Conservation (phyloP, 768 basidiomycete genomes). For the Arthromyces matolae region DNA sequence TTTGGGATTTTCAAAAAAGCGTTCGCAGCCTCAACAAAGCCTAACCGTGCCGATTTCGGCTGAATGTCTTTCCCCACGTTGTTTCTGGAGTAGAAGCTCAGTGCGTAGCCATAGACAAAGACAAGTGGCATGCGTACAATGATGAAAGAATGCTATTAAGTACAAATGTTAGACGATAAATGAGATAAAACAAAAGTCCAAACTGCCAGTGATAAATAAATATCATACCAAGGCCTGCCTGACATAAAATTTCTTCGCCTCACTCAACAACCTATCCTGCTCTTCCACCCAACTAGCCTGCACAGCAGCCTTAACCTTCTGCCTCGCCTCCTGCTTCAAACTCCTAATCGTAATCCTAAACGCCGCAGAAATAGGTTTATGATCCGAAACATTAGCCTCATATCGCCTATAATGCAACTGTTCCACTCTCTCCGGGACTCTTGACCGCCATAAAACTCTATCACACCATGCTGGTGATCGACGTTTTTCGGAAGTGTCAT, state of each 20-base stretch:
- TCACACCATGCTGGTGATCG: conserved; percentile 97
- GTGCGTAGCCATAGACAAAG: too few species aligned
- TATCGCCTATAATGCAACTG: conserved; percentile 75
- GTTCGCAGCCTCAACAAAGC: too few species aligned
- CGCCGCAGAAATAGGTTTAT: conserved; percentile 81
- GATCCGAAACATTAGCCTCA: conserved; percentile 87
- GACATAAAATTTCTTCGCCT: conserved; percentile 41
- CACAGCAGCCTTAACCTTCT: conserved; percentile 52
- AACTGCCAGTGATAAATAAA: neutral
- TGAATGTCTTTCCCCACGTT: too few species aligned
- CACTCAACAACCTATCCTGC: conserved; percentile 37
- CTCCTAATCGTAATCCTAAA: conserved; percentile 74
- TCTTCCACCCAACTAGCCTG: conserved; percentile 52
- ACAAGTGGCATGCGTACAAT: neutral
- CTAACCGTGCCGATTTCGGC: too few species aligned
- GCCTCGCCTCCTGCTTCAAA: conserved; percentile 57
- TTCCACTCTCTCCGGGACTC: conserved; percentile 52
- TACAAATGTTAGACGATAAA: conserved; percentile 6
- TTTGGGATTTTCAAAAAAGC: too few species aligned
- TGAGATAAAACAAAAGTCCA: neutral
- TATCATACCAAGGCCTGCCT: conserved; percentile 23
- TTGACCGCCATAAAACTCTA: conserved; percentile 77
- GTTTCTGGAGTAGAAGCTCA: too few species aligned
- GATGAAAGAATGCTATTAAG: neutral
- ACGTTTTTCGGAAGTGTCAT: conserved; percentile 85